Evolutionary conservation across 2,329 filamentous ascomycete species (phyloP).

Genomic region (Verticillium nubilum): DNA sequence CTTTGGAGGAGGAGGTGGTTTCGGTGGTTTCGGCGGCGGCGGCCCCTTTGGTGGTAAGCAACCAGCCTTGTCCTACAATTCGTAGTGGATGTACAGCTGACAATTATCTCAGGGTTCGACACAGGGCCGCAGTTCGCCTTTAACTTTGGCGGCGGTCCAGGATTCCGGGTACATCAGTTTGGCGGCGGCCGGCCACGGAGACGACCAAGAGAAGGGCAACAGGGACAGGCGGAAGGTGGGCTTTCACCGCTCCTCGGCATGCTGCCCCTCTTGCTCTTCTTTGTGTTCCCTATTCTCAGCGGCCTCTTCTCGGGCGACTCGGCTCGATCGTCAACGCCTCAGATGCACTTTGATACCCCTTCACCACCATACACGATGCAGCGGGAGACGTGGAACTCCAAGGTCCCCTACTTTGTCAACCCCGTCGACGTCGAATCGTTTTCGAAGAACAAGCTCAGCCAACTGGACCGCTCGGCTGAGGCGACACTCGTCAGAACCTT

Average conservation of each 20-base stretch:
- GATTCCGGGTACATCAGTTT: slow-evolving; percentile 92
- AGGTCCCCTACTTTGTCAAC: slow-evolving; percentile 81
- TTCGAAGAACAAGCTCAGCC: slow-evolving; percentile 60
- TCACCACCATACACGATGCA: slow-evolving; percentile 67
- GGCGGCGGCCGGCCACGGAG: slow-evolving; percentile 72
- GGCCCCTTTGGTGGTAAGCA: slow-evolving; percentile 39
- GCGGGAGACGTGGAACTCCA: slow-evolving; percentile 64
- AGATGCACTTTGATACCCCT: slow-evolving; percentile 70
- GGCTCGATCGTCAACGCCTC: slow-evolving; percentile 52
- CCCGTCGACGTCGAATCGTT: slow-evolving; percentile 70
- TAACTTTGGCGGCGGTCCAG: slow-evolving; percentile 87
- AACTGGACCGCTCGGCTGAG: slow-evolving; percentile 76
- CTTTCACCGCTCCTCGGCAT: slow-evolving; percentile 65
- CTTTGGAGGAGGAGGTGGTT: slow-evolving; percentile 71
- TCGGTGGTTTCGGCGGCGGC: slow-evolving; percentile 61
- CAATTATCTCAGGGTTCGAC: slow-evolving; percentile 51
- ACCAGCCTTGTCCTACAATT: neutral
- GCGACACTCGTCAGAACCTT: slow-evolving; percentile 63
- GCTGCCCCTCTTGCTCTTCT: slow-evolving; percentile 82
- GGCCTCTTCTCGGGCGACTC: slow-evolving; percentile 64
- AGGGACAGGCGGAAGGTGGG: slow-evolving; percentile 44
- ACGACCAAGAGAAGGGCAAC: slow-evolving; percentile 63
- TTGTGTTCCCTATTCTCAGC: slow-evolving; percentile 77
- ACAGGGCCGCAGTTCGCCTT: slow-evolving; percentile 87
- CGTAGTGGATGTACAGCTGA: neutral